phyloP scores from a whole-genome alignment of 2,329 filamentous ascomycete genomes.

The Xylaria sp. region DNA sequence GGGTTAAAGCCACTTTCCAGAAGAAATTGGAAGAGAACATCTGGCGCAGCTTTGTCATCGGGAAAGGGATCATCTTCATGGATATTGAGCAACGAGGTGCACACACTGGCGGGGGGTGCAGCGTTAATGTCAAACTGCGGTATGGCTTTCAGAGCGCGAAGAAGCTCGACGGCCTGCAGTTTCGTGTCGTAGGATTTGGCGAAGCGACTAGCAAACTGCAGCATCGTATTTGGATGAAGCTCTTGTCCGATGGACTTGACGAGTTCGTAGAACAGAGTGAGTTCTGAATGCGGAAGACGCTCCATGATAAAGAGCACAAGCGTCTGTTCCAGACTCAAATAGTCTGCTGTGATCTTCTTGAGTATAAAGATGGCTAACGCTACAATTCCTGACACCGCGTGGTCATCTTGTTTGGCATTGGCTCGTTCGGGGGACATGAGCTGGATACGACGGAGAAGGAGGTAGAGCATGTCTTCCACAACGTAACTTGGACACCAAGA shows the following conservation, averaged over 20 bases:
- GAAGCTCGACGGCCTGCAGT: constrained; percentile 39
- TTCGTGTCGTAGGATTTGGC: constrained; percentile 39
- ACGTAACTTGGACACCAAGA: constrained; percentile 30
- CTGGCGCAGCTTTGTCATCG: constrained; percentile 42
- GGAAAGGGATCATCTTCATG: constrained; percentile 33
- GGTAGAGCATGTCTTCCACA: constrained; percentile 28
- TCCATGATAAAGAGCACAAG: constrained; percentile 20
- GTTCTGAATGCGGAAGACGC: constrained; percentile 6
- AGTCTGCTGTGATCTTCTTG: constrained; percentile 21
- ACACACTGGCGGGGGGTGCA: constrained; percentile 46
- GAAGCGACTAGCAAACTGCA: constrained; percentile 45
- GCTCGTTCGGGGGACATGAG: neutral
- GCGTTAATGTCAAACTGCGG: constrained; percentile 43
- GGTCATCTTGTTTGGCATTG: neutral
- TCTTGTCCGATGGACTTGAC: constrained; percentile 23
- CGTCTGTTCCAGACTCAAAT: constrained; percentile 24
- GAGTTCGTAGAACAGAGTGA: constrained; percentile 20
- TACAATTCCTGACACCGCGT: constrained; percentile 7
- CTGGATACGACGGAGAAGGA: constrained; percentile 19
- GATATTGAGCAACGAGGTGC: constrained; percentile 52
- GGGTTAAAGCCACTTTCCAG: constrained; percentile 57
- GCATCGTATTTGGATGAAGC: constrained; percentile 36
- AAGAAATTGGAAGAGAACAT: constrained; percentile 51
- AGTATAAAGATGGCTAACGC: constrained; percentile 24
- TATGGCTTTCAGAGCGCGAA: constrained; percentile 33